These are phyloP conservation scores for Pseudoturritis turrita DNA, from an alignment of 345 rosid genomes.

Conservation along the genomic window DNA sequence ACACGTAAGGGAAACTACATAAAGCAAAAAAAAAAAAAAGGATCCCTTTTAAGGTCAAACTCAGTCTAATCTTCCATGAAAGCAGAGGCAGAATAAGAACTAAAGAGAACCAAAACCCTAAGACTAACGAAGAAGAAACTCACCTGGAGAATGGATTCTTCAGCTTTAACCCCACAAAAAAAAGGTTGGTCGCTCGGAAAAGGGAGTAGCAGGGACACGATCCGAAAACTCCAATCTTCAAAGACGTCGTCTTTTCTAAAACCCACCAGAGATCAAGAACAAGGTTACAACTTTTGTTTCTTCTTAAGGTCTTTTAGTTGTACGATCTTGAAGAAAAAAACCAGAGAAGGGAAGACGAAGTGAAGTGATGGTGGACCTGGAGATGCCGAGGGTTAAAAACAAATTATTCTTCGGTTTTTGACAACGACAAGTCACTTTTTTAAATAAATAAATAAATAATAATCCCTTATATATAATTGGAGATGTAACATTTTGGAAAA, in stretches of 20 bases:
- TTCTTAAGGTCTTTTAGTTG: background rate
- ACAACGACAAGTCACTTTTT: no score
- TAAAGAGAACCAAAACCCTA: conserved; percentile 2
- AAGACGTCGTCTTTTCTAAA: conserved; percentile 8
- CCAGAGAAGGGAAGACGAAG: conserved; percentile 5
- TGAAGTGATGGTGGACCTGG: conserved; percentile 25
- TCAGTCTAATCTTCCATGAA: background rate
- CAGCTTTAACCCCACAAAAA: background rate
- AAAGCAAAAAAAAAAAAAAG: background rate
- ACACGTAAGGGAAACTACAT: background rate
- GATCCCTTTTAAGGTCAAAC: conserved; percentile 1
- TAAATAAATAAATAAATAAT: no score
- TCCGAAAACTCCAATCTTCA: background rate
- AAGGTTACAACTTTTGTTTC: background rate
- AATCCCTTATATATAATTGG: no score
- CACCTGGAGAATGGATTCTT: background rate
- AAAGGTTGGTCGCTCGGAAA: background rate
- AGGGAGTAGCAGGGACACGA: background rate
- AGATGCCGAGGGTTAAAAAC: conserved; percentile 5
- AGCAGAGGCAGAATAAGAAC: background rate
- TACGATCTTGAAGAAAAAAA: conserved; percentile 1
- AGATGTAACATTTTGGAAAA: no score
- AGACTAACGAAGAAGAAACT: background rate
- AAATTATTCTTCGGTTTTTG: no score
- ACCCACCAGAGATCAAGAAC: background rate